Evolutionary conservation across 345 rosid species (phyloP), one percentile per base, ranked within the genome.

Genomic region (Erodium maritimum): DNA sequence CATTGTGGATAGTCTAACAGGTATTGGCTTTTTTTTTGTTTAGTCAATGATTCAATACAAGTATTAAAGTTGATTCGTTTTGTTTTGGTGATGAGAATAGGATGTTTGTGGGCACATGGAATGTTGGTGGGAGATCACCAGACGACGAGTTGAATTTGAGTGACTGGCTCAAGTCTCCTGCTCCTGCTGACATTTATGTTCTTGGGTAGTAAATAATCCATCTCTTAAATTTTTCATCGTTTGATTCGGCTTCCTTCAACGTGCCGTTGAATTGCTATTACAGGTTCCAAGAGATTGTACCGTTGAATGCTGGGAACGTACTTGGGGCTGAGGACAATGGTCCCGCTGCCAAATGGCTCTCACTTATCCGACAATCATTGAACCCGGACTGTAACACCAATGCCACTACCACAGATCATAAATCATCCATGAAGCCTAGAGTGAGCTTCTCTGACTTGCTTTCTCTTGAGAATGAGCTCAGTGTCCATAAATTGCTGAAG

Each of bases 31-130:
- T n/a, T n/a, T n/a, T n/a, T n/a, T n/a, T n/a, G n/a, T n/a, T n/a
- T n/a, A n/a, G n/a, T n/a, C n/a, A n/a, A n/a, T n/a, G n/a, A n/a
- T n/a, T n/a, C n/a, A n/a, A n/a, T n/a, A n/a, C n/a, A n/a, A n/a
- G n/a, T n/a, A n/a, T n/a, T 52, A 16, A 56, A 58, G 66, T 11
- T 56, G 45, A 45, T 19, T 66, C 18, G 29, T 25, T 46, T 37
- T 9, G 20, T n/a, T 18, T 20, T 33, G 29, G 29, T 33, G 59
- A 19, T 12, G 63, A 19, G 16, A 7, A 33, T 67, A 88, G 96
- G 76, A 75, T 86, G 87, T 85, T 85, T 52, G 94, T 88, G 66
- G 96, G 94, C 71, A 88, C 96, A 56, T 88, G 96, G 96, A 88
- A 88, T 74, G 96, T 86, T 33, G 96, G 94, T 59, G 96, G 96